Evolutionary conservation across 495 filamentous ascomycete genomes (phyloP), one percentile per base, ranked within the genome.

Genomic region (Pyrenula massariospora): DNA sequence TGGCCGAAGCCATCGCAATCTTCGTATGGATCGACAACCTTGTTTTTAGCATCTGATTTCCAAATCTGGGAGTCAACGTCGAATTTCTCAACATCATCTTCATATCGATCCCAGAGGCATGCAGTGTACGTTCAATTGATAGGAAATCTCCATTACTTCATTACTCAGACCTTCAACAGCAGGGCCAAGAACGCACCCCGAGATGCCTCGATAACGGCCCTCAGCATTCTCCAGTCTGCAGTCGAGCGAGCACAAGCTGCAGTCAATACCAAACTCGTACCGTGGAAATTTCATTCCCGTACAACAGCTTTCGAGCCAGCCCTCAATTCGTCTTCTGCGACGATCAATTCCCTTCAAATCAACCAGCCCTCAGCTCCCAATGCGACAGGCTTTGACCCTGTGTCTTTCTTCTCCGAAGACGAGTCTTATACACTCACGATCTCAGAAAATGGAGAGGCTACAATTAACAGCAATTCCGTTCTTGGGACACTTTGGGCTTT

Each of bases 221-320:
- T 42, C 8, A 42, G 31, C 31, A 20, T 52, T 21, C 50, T 74
- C 1, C 58, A 70, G 22, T 66, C 68, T 50, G 72, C 74, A 23
- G 62, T 82, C 55, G 59, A 68, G 51, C 68, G 74, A 10, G 70
- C 77, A 20, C 66, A 67, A 52, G 59, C 68, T 21, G 76, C 70
- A 50, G 77, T 89, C 24, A 83, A 89, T 65, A 68, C 81, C 58
- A 78, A 77, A 58, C 81, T 88, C 50, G 76, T 87, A 12, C 88
- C 88, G 2, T 92, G 88, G 87, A 88, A 83, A 70, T 80, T 91
- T 57, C 75, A 86, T 59, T 73, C 76, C 24, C 77, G 82, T 12
- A 70, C 77, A 50, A 68, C 75, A 48, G 58, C 75, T 22, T 87
- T 77, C 57, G 87, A 91, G 69, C 88, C 87, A 1, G 62, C 66